Conservation (phyloP, 1,284 basidiomycete species). For the Lentinula novae-zelandiae region DNA sequence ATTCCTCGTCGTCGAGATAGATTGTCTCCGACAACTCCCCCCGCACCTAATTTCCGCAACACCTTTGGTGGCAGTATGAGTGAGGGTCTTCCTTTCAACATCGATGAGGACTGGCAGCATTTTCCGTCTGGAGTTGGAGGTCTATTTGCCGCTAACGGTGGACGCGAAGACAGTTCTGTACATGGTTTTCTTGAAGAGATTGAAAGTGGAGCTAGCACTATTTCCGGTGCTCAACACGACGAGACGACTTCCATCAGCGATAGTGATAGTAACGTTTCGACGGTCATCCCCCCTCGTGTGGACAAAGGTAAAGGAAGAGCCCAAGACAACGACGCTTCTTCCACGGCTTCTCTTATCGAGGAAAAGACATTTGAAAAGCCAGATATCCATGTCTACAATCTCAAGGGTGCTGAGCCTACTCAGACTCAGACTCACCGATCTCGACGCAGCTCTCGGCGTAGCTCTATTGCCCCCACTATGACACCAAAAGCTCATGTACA, state of each 20-base stretch:
- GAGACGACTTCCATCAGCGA: slow-evolving; percentile 15
- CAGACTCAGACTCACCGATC: neutral
- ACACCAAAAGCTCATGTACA: slow-evolving; percentile 21
- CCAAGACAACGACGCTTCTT: slow-evolving; percentile 38
- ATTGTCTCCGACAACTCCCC: slow-evolving; percentile 26
- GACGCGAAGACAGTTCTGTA: slow-evolving; percentile 30
- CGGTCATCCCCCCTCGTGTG: slow-evolving; percentile 19
- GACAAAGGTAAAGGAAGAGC: slow-evolving; percentile 56
- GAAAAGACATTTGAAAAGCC: slow-evolving; percentile 45
- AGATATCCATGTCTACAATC: slow-evolving; percentile 57
- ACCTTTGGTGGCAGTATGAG: slow-evolving; percentile 44
- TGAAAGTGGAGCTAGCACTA: slow-evolving; percentile 36
- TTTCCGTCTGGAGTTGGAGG: slow-evolving; percentile 30
- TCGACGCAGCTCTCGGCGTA: slow-evolving; percentile 7
- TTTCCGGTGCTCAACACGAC: slow-evolving; percentile 14
- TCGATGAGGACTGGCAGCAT: slow-evolving; percentile 67
- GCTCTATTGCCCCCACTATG: slow-evolving; percentile 15
- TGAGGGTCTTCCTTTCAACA: slow-evolving; percentile 41
- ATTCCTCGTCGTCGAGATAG: slow-evolving; percentile 27
- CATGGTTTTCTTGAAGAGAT: slow-evolving; percentile 66
- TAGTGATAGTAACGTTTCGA: slow-evolving; percentile 18
- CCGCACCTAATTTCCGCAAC: slow-evolving; percentile 39
- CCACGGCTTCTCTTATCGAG: slow-evolving; percentile 53
- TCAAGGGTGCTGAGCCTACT: slow-evolving; percentile 17
- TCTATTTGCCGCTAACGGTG: slow-evolving; percentile 26